A percentile compares a stretch with the other conserved stretches of the same genome.
Conservation (phyloP, 2,329 filamentous ascomycete genomes). For the Talaromyces piceae region DNA sequence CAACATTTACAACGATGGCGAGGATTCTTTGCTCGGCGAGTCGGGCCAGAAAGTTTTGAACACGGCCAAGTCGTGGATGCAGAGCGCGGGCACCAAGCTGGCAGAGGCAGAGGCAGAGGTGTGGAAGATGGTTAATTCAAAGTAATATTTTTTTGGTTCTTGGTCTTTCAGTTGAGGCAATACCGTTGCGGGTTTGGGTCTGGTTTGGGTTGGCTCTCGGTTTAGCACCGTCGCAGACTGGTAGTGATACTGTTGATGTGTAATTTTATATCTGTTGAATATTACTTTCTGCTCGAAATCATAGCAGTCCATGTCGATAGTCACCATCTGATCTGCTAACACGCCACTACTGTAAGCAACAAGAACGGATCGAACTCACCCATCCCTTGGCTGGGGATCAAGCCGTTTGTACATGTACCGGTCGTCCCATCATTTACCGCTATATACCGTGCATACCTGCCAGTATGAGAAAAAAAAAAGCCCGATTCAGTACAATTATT, state of each 20-base stretch:
- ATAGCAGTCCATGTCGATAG: neutral
- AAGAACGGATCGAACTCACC: too few species aligned
- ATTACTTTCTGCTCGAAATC: neutral
- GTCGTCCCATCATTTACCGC: too few species aligned
- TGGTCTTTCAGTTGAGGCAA: neutral
- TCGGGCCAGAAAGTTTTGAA: conserved; percentile 25
- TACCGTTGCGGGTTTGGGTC: neutral
- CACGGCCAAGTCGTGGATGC: conserved; percentile 37
- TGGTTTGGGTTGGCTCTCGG: neutral
- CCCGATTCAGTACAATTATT: too few species aligned
- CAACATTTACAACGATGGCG: conserved; percentile 23
- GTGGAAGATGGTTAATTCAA: conserved; percentile 40
- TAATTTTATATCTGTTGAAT: neutral
- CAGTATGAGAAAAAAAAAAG: too few species aligned
- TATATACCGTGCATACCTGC: neutral
- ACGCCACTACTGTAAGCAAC: too few species aligned
- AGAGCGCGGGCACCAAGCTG: conserved; percentile 32
- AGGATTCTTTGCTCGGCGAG: neutral
- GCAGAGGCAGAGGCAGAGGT: conserved; percentile 41
- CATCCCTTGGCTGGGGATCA: too few species aligned
- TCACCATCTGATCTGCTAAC: too few species aligned
- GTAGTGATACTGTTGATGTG: neutral
- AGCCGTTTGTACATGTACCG: too few species aligned
- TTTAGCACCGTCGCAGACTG: neutral
- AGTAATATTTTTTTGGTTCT: neutral